Evolutionary conservation across 768 basidiomycete species (phyloP), one percentile per base, ranked within the genome.

Genomic region (Pulveroboletus frians): DNA sequence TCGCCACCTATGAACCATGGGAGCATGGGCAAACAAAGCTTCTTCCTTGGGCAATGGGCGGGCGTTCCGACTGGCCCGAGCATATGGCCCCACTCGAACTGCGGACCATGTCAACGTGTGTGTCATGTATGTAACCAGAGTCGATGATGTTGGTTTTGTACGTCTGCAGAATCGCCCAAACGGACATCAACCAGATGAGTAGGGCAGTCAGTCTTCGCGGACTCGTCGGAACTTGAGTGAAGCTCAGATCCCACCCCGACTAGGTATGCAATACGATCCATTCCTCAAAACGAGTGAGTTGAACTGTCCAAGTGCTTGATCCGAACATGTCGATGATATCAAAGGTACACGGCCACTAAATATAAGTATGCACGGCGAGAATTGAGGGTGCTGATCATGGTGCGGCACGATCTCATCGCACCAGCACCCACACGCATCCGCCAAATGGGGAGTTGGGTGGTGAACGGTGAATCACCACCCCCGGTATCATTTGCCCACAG

Each of bases 241-340:
- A 21, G 9, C 29, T 32, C 36, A 42, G 41, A 54, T 45, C 31
- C 30, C 23, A 8, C 8, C 26, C 46, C 9, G 20, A 21, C 14
- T 9, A 21, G 14, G 30, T 18, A 31, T 31, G 9, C 32, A 3
- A 20, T 10, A 10, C 8, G 13, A 14, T 30, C 9, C 21, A 32
- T 44, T 32, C 53, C 23, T 26, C 23, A 54, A 61, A 52, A 51
- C 5, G 53, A 59, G 29, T 53, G 47, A 37, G 51, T 60, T 51
- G 40, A 39, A 60, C 51, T 49, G 49, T 52, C 30, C 51, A 51
- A 47, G 13, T 48, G 46, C 27, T 42, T 41, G 47, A 42, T 56
- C 53, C 47, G 41, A 48, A 59, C 44, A 39, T 26, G 46, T 41
- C 43, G 43, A 52, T 54, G 52, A 52, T 51, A 57, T 57, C 48